Evolutionary conservation across 495 filamentous ascomycete genomes (phyloP).

Genomic region (Aspergillus olivimuriae): DNA sequence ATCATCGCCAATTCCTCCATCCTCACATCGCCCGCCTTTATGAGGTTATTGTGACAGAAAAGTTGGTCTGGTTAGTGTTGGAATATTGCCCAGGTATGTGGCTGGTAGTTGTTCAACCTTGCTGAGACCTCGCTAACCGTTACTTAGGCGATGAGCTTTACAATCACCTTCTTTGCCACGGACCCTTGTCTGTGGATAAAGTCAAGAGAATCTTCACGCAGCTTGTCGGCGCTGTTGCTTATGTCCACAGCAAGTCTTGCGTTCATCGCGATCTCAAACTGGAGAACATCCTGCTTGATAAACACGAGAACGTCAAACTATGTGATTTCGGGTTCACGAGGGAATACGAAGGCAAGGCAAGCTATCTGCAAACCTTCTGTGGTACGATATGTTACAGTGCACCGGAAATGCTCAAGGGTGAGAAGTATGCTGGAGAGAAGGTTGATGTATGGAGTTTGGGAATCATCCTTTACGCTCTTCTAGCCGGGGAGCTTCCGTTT

Average conservation of each 20-base stretch:
- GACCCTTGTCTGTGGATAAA: constrained; percentile 76
- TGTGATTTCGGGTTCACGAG: constrained; percentile 97
- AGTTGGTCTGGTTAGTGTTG: constrained; percentile 88
- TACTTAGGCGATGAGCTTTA: constrained; percentile 86
- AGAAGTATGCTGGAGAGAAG: constrained; percentile 96
- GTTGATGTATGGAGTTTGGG: constrained; percentile 98
- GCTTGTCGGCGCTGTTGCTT: constrained; percentile 88
- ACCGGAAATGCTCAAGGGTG: constrained; percentile 96
- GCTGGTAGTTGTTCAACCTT: background rate
- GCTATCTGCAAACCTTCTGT: constrained; percentile 95
- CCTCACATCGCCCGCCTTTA: constrained; percentile 96
- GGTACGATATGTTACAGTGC: constrained; percentile 97
- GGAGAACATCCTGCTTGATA: constrained; percentile 95
- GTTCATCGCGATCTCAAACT: constrained; percentile 96
- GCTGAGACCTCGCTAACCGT: constrained; percentile 12
- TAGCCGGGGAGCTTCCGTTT: constrained; percentile 90
- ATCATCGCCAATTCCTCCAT: constrained; percentile 95
- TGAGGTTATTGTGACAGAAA: constrained; percentile 95
- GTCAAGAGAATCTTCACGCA: constrained; percentile 95
- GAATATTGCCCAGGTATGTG: constrained; percentile 90
- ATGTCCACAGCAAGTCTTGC: constrained; percentile 92
- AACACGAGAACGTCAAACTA: constrained; percentile 96
- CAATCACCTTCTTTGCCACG: constrained; percentile 85
- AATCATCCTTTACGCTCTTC: constrained; percentile 88
- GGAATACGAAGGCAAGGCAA: constrained; percentile 92